These are phyloP conservation scores for Dryas integrifolia DNA, from an alignment of 331 rosid species.

Conservation along the genomic window DNA sequence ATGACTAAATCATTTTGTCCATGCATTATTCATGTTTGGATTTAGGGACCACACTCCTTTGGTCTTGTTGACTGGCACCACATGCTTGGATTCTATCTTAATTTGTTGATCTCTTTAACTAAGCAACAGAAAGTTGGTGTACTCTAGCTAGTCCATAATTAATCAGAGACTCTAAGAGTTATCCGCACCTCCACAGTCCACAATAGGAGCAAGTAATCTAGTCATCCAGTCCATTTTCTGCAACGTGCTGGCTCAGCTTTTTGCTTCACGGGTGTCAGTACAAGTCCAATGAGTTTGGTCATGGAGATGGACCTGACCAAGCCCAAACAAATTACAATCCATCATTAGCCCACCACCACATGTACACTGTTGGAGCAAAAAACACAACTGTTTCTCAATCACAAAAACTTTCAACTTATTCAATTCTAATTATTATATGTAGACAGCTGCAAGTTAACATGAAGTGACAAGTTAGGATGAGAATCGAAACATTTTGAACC, in stretches of 20 bases:
- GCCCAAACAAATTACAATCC: background rate
- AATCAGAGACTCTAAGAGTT: background rate
- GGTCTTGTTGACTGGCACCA: slow-evolving; percentile 3
- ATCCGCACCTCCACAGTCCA: slow-evolving; percentile 2
- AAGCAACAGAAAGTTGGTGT: background rate
- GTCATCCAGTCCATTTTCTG: background rate
- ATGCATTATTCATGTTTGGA: background rate
- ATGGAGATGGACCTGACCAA: background rate
- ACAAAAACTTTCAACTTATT: too few relatives aligned
- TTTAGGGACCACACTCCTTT: background rate
- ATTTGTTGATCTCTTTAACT: background rate
- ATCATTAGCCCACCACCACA: background rate
- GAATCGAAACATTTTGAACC: too few relatives aligned
- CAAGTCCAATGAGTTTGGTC: too few relatives aligned
- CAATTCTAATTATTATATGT: too few relatives aligned
- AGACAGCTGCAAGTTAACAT: too few relatives aligned
- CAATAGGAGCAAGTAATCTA: background rate
- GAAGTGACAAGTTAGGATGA: too few relatives aligned
- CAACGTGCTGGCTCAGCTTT: background rate
- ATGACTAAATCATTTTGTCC: slow-evolving; percentile 7
- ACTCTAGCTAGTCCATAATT: background rate
- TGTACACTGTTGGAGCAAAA: too few relatives aligned
- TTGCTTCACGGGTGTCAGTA: background rate
- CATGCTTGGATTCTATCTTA: background rate
- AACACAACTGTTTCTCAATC: too few relatives aligned